A percentile compares a stretch with the other conserved stretches of the same genome.
phyloP scores from a whole-genome alignment of 2,329 filamentous ascomycete species.

The Cercospora beticola region DNA sequence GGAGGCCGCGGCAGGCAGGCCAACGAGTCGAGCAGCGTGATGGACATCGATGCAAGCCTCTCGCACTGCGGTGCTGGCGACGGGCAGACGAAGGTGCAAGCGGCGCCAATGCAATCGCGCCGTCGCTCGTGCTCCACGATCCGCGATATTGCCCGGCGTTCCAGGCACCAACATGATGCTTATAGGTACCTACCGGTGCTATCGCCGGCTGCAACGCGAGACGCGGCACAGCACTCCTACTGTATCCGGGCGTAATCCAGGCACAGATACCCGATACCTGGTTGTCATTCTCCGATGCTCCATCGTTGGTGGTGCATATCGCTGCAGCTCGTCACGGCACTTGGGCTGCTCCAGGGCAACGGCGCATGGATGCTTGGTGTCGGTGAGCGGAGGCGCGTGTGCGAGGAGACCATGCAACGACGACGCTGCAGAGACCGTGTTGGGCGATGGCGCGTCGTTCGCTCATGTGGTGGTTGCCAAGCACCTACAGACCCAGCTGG shows the following conservation, averaged over 20 bases:
- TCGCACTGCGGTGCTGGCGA: neutral
- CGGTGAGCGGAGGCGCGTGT: no score
- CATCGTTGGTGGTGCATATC: neutral
- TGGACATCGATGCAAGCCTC: neutral
- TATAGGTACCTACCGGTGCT: no score
- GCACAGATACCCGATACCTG: no score
- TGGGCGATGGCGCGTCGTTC: neutral
- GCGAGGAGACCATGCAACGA: no score
- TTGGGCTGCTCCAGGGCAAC: neutral
- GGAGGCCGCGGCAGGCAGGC: neutral
- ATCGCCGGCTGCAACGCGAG: no score
- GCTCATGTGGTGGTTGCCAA: neutral
- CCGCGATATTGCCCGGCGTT: no score
- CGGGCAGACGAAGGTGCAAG: neutral
- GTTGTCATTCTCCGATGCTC: no score
- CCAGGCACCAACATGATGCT: no score
- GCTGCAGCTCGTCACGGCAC: neutral
- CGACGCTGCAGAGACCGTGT: neutral
- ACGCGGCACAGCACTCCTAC: no score
- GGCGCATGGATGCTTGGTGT: no score
- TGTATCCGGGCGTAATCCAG: no score
- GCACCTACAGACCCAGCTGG: neutral
- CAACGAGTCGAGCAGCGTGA: neutral
- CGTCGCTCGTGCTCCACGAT: neutral
- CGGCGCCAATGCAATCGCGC: neutral